A percentile compares a stretch with the other conserved stretches of the same genome.
Conservation (phyloP, 129 eudicot species). For the Flaveria sonorensis region DNA sequence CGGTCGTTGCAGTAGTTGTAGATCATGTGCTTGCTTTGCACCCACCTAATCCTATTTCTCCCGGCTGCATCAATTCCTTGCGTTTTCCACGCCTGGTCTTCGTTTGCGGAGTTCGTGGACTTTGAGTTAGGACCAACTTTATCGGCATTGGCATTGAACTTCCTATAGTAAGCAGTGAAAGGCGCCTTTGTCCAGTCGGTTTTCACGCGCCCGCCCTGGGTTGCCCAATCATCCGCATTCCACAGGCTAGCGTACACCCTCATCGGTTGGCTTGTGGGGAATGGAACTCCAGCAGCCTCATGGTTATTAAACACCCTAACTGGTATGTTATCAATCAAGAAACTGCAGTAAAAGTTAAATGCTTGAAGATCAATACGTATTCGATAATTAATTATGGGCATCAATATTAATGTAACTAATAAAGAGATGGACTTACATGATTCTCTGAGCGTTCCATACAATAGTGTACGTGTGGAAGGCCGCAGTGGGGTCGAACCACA, state of each 20-base stretch:
- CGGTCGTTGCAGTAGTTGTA: slow-evolving; percentile 36
- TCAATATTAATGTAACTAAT: neutral
- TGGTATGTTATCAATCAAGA: slow-evolving; percentile 3
- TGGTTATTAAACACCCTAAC: slow-evolving; percentile 10
- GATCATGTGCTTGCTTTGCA: slow-evolving; percentile 29
- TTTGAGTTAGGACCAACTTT: slow-evolving; percentile 20
- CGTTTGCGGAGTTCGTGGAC: neutral
- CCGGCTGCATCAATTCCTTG: slow-evolving; percentile 30
- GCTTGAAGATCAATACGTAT: neutral
- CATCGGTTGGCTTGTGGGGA: neutral
- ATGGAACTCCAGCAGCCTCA: neutral
- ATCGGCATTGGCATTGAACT: slow-evolving; percentile 14
- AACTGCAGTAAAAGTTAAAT: neutral
- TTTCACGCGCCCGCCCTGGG: slow-evolving; percentile 9
- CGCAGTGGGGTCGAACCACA: neutral
- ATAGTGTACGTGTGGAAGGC: slow-evolving; percentile 9
- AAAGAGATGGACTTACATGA: slow-evolving; percentile 11
- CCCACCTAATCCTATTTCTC: slow-evolving; percentile 31
- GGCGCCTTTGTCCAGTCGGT: slow-evolving; percentile 20
- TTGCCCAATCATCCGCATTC: slow-evolving; percentile 13
- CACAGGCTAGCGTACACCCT: slow-evolving; percentile 3
- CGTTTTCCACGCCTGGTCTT: slow-evolving; percentile 21
- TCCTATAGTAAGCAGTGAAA: slow-evolving; percentile 17
- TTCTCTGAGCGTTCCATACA: neutral
- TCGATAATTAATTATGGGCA: neutral